phyloP scores from a whole-genome alignment of 768 basidiomycete species.

The Tephrocybe sp. region DNA sequence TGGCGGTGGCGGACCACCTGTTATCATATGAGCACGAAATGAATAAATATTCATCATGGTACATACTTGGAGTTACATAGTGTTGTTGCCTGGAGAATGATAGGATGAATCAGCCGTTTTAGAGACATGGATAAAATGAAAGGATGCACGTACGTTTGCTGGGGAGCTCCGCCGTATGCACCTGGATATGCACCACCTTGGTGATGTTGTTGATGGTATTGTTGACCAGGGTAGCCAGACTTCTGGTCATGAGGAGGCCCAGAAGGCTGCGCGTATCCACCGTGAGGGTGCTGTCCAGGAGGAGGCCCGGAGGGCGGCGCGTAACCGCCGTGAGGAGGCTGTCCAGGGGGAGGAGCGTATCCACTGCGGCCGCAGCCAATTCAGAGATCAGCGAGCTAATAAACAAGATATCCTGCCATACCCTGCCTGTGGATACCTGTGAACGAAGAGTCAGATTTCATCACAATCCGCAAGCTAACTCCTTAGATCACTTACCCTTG shows the following conservation, averaged over 20 bases:
- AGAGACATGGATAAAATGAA: not conserved
- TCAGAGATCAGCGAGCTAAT: not conserved
- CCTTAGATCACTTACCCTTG: slow-evolving; percentile 9
- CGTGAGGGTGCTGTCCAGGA: slow-evolving; percentile 26
- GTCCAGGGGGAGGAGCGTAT: slow-evolving; percentile 15
- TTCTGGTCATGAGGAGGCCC: slow-evolving; percentile 27
- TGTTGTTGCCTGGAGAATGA: slow-evolving; percentile 1
- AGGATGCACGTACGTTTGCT: slow-evolving; percentile 9
- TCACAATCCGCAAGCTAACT: not conserved
- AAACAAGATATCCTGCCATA: not conserved
- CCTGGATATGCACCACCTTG: slow-evolving; percentile 25
- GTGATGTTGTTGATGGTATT: slow-evolving; percentile 34
- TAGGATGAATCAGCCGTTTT: not conserved
- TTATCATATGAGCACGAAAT: not conserved
- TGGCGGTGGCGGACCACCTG: slow-evolving; percentile 41
- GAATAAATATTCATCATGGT: not conserved
- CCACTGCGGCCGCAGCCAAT: not conserved
- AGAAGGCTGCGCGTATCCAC: slow-evolving; percentile 28
- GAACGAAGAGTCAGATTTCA: not conserved
- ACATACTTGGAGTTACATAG: slow-evolving; percentile 21
- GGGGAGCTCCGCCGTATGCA: slow-evolving; percentile 21
- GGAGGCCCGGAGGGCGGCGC: slow-evolving; percentile 25
- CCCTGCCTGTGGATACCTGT: slow-evolving; percentile 7
- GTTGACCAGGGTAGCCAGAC: slow-evolving; percentile 38
- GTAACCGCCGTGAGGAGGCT: slow-evolving; percentile 15